These are phyloP conservation scores for Monilinia vaccinii-corymbosi DNA, from an alignment of 2,329 filamentous ascomycete genomes.

Conservation along the genomic window DNA sequence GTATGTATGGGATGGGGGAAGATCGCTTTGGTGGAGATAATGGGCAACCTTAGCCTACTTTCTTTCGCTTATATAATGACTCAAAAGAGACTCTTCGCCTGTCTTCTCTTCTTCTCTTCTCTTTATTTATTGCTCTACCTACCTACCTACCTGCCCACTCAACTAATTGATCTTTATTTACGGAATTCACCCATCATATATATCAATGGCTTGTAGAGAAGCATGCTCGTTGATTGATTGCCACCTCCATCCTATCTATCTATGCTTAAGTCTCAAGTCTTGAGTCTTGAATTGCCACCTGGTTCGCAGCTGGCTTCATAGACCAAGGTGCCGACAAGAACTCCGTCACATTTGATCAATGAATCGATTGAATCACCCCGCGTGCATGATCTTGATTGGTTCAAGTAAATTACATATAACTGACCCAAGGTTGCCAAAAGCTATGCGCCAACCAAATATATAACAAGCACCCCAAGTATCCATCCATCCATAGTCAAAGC, in stretches of 20 bases:
- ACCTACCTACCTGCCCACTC: too few species aligned
- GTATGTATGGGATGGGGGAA: constrained; percentile 23
- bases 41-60: constrained; percentile 11
- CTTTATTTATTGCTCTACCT: too few species aligned
- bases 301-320: not conserved
- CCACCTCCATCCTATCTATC: not conserved
- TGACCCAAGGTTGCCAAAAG: constrained; percentile 4
- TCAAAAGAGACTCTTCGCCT: too few species aligned
- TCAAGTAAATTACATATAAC: not conserved
- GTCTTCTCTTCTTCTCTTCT: too few species aligned
- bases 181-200: too few species aligned
- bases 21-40: constrained; percentile 21
- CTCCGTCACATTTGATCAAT: not conserved
- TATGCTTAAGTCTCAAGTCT: not conserved
- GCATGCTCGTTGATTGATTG: not conserved
- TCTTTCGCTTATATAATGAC: constrained; percentile 18
- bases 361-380: not conserved
- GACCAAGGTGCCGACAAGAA: not conserved
- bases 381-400: not conserved
- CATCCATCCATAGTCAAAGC: constrained; percentile 26
- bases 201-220: too few species aligned
- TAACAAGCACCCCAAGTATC: constrained; percentile 6
- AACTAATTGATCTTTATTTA: too few species aligned
- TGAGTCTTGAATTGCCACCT: not conserved
- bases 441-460: not conserved